Base-by-base conservation (phyloP, 2,329 filamentous ascomycete species). In the Cordyceps cicadae region DNA sequence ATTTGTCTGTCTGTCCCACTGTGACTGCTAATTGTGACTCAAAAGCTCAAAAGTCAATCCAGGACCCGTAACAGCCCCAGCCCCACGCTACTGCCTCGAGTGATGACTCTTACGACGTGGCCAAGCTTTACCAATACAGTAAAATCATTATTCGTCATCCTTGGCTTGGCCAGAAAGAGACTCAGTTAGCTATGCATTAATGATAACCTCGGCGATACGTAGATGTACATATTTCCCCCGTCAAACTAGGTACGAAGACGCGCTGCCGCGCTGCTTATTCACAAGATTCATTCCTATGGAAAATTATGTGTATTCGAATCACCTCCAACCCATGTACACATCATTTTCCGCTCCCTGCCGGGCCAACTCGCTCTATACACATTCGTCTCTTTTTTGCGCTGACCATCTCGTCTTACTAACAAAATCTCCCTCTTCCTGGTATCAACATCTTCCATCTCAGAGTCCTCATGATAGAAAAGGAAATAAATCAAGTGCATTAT, bases 111-210 rank as follows among this genome's bases (percentile, higher is more conserved):
- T 59, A 59, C 49, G n/a, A 21, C 5, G 12, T 4, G 3, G 43
- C 24, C 41, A 14, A 14, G n/a, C n/a, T 17, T 45, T 53, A 45
- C 58, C 29, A 49, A 51, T 54, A 2, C 43, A 41, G 50, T 12
- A 60, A 46, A 19, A 41, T 60, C 50, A 60, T 60, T 49, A 21
- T 60, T 60, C 58, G 58, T 60, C 58, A 60, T 60, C 24, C 49
- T 54, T 14, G 12, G 17, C 46, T 60, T 48, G 29, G 9, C 50
- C 58, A 24, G 45, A 49, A 54, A 19, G 14, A 45, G 43, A n/a
- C 17, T 43, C 29, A 29, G 29, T 29, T 5, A 29, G 29, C 41
- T 45, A n/a, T 19, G n/a, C 14, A 45, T 45, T 15, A 41, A n/a
- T n/a, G n/a, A n/a, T n/a, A n/a, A 4, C 14, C 14, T 43, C 8